phyloP scores from a whole-genome alignment of 73 alveolate species.

The Paramecium sexaurelia region DNA sequence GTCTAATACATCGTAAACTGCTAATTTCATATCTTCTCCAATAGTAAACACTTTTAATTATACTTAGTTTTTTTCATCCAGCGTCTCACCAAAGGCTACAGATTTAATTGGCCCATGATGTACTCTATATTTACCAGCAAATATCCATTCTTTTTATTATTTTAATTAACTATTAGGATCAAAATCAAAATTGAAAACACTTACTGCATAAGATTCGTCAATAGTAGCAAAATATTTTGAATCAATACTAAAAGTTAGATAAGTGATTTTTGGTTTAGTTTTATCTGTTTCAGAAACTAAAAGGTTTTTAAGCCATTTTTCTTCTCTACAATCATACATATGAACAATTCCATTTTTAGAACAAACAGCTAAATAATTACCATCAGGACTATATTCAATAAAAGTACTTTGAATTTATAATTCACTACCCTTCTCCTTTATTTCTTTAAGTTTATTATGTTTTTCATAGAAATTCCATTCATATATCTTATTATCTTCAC shows the following conservation, averaged over 20 bases:
- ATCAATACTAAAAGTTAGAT: slow-evolving; percentile 70
- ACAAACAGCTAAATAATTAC: slow-evolving; percentile 85
- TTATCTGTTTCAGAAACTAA: slow-evolving; percentile 66
- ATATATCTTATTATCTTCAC: slow-evolving; percentile 76
- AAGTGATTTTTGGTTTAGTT: slow-evolving; percentile 66
- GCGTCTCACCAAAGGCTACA: slow-evolving; percentile 85
- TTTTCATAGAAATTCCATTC: slow-evolving; percentile 83
- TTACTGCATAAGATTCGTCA: slow-evolving; percentile 78
- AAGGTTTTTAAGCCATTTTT: slow-evolving; percentile 64
- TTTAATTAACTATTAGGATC: slow-evolving; percentile 71
- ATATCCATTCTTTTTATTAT: slow-evolving; percentile 78
- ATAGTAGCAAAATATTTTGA: slow-evolving; percentile 80
- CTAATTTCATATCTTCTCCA: slow-evolving; percentile 82
- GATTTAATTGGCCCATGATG: slow-evolving; percentile 82
- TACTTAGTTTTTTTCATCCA: slow-evolving; percentile 78
- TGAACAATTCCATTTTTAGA: slow-evolving; percentile 75
- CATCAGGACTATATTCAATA: slow-evolving; percentile 95
- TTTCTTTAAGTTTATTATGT: slow-evolving; percentile 72
- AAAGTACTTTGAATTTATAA: slow-evolving; percentile 77
- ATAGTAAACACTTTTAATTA: slow-evolving; percentile 80
- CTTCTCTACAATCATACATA: slow-evolving; percentile 65
- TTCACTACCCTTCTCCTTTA: slow-evolving; percentile 72
- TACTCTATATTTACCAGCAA: slow-evolving; percentile 81
- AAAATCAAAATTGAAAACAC: slow-evolving; percentile 80
- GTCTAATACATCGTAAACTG: slow-evolving; percentile 81